A percentile compares a stretch with the other conserved stretches of the same genome.
Evolutionary conservation across 2,329 filamentous ascomycete genomes (phyloP).

Genomic region (Diplodia seriata): DNA sequence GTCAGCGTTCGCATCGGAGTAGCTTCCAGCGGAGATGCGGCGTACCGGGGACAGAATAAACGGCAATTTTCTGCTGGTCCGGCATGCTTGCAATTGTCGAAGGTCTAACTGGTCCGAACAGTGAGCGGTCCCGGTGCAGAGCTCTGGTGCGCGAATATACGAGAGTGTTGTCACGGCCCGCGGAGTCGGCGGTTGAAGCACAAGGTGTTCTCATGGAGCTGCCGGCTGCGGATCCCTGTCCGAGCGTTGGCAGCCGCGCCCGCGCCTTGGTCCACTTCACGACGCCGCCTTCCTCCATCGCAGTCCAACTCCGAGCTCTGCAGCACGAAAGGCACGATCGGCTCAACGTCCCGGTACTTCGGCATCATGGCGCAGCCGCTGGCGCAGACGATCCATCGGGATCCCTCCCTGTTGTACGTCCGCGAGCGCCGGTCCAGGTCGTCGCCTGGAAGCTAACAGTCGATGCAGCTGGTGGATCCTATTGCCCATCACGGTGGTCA

Average conservation of each 20-base stretch:
- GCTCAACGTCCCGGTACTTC: conserved; percentile 8
- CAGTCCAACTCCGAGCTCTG: not conserved
- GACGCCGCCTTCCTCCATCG: conserved; percentile 23
- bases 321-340: not conserved
- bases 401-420: conserved; percentile 94
- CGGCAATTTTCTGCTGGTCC: conserved; percentile 61
- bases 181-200: conserved; percentile 37
- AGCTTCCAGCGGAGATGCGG: conserved; percentile 25
- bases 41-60: conserved; percentile 71
- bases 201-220: conserved; percentile 47
- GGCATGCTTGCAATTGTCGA: conserved; percentile 41
- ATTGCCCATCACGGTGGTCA: conserved; percentile 94
- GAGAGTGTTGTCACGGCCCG: conserved; percentile 31
- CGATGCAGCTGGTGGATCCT: conserved; percentile 92
- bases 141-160: conserved; percentile 9
- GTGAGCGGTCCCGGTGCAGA: conserved; percentile 26
- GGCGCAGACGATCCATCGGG: conserved; percentile 95
- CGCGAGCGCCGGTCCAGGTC: conserved; percentile 25
- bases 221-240: conserved; percentile 42
- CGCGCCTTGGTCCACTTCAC: conserved; percentile 22
- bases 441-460: conserved; percentile 32
- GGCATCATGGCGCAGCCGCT: conserved; percentile 79
- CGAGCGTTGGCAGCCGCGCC: conserved; percentile 20
- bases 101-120: conserved; percentile 3
- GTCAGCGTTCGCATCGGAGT: conserved; percentile 25